Evolutionary conservation across 2,329 filamentous ascomycete genomes (phyloP), one percentile per base, ranked within the genome.

Genomic region (Verticillium alfalfae): DNA sequence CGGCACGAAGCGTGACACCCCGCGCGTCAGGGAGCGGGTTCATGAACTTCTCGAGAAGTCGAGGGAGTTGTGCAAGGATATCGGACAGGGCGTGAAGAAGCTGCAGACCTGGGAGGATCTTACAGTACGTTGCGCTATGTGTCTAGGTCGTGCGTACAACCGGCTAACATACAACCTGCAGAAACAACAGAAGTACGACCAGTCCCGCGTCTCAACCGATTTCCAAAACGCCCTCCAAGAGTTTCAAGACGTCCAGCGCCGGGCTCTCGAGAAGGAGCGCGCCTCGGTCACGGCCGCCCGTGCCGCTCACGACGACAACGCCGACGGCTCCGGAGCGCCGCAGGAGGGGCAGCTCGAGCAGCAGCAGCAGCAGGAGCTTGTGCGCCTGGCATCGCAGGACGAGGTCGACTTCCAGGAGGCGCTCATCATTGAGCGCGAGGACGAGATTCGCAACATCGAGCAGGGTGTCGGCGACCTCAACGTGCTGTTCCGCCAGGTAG

Each of bases 361-460:
- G 57, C 82, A 87, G 66, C 88, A 90, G 71, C 84, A 90, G 67
- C 86, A 94, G 69, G 88, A 95, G 68, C 86, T 93, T 67, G 81
- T 90, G 13, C 91, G 92, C 61, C 83, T 98, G 9, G 95, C 93
- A 1, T 85, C 92, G 34, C 95, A 99, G 74, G 89, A 92, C 68
- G 96, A 99, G 72, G 95, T 99, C 54, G 94, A 99, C 73, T 99
- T 97, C 79, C 95, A 99, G 72, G 95, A 99, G 68, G 88, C 90
- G 16, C 81, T 99, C 62, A 99, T 99, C 71, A 89, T 96, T 64
- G 94, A 99, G 81, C 93, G 96, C 60, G 95, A 99, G 76, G 88
- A 92, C 62, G 95, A 99, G 79, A 99, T 99, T 67, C 89, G 93
- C 65, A 96, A 96, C 73, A 99, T 99, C 70, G 95, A 98, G 78